Percentiles rank a stretch among this genome's conserved stretches.
Evolutionary conservation across 1,139 yeast genomes (phyloP).

Genomic region (Kluyveromyces sp.): DNA sequence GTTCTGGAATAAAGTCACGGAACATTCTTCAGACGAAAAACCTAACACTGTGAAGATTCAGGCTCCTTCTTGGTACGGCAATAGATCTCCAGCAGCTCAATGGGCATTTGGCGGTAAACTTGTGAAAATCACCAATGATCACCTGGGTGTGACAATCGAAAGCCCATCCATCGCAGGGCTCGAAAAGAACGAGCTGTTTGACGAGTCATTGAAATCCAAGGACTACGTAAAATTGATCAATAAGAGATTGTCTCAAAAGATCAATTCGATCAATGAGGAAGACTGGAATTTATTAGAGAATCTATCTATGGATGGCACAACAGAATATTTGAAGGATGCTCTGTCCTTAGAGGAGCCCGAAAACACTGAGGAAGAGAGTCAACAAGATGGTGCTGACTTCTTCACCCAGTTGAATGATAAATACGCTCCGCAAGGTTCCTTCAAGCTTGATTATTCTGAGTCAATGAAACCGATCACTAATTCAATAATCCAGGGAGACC

Average conservation of each 20-base stretch:
- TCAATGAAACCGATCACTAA: constrained; percentile 44
- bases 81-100: constrained; percentile 59
- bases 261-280: constrained; percentile 42
- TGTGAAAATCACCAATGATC: constrained; percentile 47
- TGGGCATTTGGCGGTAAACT: constrained; percentile 95
- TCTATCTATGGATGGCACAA: constrained; percentile 47
- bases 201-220: constrained; percentile 51
- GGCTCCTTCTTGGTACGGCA: constrained; percentile 84
- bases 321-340: constrained; percentile 33
- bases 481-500: constrained; percentile 56
- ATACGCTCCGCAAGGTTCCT: constrained; percentile 38
- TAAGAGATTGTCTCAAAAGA: constrained; percentile 40
- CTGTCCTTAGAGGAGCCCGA: constrained; percentile 33
- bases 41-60: constrained; percentile 43
- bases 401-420: constrained; percentile 32
- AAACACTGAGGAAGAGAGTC: constrained; percentile 13
- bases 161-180: constrained; percentile 41
- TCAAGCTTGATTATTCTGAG: constrained; percentile 35
- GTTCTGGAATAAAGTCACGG: constrained; percentile 78
- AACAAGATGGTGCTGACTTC: constrained; percentile 31
- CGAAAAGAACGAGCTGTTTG: constrained; percentile 40
- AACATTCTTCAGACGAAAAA: constrained; percentile 35
- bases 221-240: constrained; percentile 52
- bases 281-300: constrained; percentile 76
- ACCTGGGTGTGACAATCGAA: constrained; percentile 42